These are phyloP conservation scores for Aspergillus incahuasiensis DNA, from an alignment of 495 filamentous ascomycete genomes.

Conservation along the genomic window DNA sequence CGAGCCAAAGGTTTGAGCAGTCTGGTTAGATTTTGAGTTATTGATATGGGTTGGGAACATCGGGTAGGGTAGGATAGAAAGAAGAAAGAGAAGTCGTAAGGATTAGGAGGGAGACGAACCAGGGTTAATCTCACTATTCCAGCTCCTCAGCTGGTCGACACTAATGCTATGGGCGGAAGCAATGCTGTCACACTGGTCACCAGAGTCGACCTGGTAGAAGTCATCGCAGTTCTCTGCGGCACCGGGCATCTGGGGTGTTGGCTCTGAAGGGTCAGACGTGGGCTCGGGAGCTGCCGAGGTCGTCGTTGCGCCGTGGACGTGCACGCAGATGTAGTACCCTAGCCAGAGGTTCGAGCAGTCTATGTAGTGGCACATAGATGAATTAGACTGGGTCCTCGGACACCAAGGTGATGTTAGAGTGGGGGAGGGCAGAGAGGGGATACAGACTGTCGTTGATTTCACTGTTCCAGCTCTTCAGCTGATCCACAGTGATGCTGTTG, in stretches of 20 bases:
- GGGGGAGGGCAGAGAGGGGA: no score
- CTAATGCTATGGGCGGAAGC: neutral
- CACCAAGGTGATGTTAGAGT: no score
- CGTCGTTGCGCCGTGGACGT: constrained; percentile 12
- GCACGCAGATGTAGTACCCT: neutral
- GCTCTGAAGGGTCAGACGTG: neutral
- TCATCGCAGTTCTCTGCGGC: constrained; percentile 19
- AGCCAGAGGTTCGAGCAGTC: neutral
- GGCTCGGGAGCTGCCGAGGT: neutral
- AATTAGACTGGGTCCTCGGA: neutral
- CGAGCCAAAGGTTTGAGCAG: neutral
- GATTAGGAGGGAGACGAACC: neutral
- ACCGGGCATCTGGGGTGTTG: constrained; percentile 17
- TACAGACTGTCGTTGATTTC: no score
- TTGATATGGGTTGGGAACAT: no score
- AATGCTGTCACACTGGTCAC: constrained; percentile 2
- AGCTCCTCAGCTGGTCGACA: neutral
- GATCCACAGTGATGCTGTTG: no score
- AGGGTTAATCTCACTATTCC: constrained; percentile 5
- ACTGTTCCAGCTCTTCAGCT: no score
- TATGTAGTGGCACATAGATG: neutral
- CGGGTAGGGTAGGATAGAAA: neutral
- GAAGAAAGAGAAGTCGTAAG: neutral
- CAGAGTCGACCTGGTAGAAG: constrained; percentile 18
- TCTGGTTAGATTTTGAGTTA: no score